A percentile compares a stretch with the other conserved stretches of the same genome.
Conservation (phyloP, 2,329 filamentous ascomycete species). For the Phyllosticta citribraziliensis region DNA sequence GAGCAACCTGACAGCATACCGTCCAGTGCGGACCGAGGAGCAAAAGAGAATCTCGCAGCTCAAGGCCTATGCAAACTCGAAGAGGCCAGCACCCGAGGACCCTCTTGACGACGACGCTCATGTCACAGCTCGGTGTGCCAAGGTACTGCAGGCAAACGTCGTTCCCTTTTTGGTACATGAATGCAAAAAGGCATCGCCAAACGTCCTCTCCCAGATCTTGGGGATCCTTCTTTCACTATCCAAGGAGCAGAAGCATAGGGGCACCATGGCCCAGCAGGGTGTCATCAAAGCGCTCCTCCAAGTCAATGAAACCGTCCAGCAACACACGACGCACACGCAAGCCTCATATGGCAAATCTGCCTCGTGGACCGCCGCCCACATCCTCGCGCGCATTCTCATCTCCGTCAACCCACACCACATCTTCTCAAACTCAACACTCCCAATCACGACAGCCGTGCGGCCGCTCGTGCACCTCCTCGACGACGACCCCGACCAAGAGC, state of each 20-base stretch:
- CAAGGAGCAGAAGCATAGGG: slow-evolving; percentile 62
- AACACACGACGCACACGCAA: slow-evolving; percentile 30
- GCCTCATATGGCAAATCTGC: slow-evolving; percentile 29
- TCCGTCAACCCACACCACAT: slow-evolving; percentile 76
- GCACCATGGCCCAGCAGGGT: slow-evolving; percentile 84
- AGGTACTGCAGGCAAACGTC: slow-evolving; percentile 67
- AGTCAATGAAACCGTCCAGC: slow-evolving; percentile 53
- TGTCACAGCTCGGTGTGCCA: slow-evolving; percentile 65
- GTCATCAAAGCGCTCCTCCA: slow-evolving; percentile 75
- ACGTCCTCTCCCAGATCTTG: slow-evolving; percentile 62
- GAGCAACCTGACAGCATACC: slow-evolving; percentile 73
- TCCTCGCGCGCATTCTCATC: slow-evolving; percentile 75
- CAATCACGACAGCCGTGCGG: slow-evolving; percentile 66
- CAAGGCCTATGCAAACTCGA: slow-evolving; percentile 86
- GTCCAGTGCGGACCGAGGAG: slow-evolving; percentile 71
- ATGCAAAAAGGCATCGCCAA: slow-evolving; percentile 60
- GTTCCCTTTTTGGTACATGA: slow-evolving; percentile 69
- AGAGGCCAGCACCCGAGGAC: slow-evolving; percentile 52
- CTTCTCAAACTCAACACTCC: slow-evolving; percentile 69
- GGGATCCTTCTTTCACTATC: slow-evolving; percentile 71
- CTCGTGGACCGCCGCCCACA: slow-evolving; percentile 58
- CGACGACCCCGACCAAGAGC: slow-evolving; percentile 51
- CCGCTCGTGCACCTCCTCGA: slow-evolving; percentile 68
- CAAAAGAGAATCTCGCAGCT: slow-evolving; percentile 86
- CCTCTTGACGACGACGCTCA: slow-evolving; percentile 66